Base-by-base conservation (phyloP, 2,329 filamentous ascomycete species). In the Colletotrichum sp. region DNA sequence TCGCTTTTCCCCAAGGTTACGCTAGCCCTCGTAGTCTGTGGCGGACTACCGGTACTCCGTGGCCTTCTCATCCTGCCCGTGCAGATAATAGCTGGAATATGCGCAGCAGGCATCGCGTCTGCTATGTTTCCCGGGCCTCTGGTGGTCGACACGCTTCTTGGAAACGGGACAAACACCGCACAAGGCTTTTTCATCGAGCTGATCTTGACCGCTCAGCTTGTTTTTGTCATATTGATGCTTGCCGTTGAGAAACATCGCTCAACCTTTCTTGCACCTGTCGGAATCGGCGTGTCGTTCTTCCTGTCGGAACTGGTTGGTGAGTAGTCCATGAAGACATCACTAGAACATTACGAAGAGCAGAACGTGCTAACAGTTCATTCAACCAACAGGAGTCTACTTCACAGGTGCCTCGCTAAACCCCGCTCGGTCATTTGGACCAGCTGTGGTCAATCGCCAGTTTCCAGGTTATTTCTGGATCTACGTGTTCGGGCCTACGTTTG, bases 181-280 rank as follows among this genome's bases (percentile, higher is more conserved):
- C 92, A 91, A 75, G 93, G 92, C 8, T 85, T 94, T 55, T 93
- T 94, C 80, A 89, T 94, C 64, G 93, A 94, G 82, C 89, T 92
- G 85, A 92, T 94, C 79, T 86, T 93, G 49, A 94, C 92, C 0
- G 86, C 91, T 0, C 88, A 93, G 80, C 86, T 94, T 12, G 89
- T 93, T 9, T 86, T 94, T 69, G 90, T 92, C 4, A 90, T 94
- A 34, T 90, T 92, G 82, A 93, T 95, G 90, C 87, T 95, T 60
- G 93, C 93, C 0, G 91, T 92, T 6, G 93, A 95, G 82, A 95
- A 95, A 85, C 93, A 95, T 82, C 92, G 92, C 60, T 91, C 91
- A 4, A 95, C 94, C 0, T 95, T 89, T 81, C 85, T 95, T 2
- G 94, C 94, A 0, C 94, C 94, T 0, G 85, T 95, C 5, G 93